Evolutionary conservation across 495 filamentous ascomycete genomes (phyloP), one percentile per base, ranked within the genome.

Genomic region (Tuber aestivum): DNA sequence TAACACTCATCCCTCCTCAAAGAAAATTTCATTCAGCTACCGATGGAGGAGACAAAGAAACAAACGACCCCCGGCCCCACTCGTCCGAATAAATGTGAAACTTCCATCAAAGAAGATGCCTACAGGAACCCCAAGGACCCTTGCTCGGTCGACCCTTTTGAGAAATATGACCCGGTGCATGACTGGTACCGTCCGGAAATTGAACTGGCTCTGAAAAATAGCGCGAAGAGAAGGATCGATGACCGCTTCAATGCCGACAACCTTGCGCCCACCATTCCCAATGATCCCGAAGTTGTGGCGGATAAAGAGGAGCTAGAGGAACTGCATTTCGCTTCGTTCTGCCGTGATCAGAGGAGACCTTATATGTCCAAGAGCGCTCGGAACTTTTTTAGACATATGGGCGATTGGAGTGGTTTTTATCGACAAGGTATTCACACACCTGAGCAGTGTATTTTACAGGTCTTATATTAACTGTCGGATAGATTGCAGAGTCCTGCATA

Each of bases 401-500:
- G 37, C 18, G 37, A 21, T 16, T 75, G 79, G 79, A 20, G 37
- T 27, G 41, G 61, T 12, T 68, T 78, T 27, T 70, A 72, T 16
- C 35, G 10, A 9, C 70, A 20, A 42, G 79, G 79, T 81, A 68
- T 16, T 48, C 75, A 42, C 21, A 45, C 75, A 41, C 44, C 41
- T 37, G 37, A 61, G 32, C 27, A 37, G 12, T 74, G 45, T 61
- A n/a, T 21, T 23, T n/a, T 38, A 27, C 35, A 27, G 32, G 23
- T 18, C 35, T 8, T 27, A 38, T n/a, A 23, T 69, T 79, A 69
- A 76, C 12, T 23, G 40, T 44, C 23, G 44, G 0, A 48, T 37
- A 82, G 80, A 81, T 70, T 70, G 75, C 1, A 41, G 38, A 32
- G 3, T 81, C 1, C 38, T 83, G 1, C 81, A 83, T 40, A 70